Base-by-base conservation (phyloP, 1,139 yeast species). In the Suhomyces maxii region DNA sequence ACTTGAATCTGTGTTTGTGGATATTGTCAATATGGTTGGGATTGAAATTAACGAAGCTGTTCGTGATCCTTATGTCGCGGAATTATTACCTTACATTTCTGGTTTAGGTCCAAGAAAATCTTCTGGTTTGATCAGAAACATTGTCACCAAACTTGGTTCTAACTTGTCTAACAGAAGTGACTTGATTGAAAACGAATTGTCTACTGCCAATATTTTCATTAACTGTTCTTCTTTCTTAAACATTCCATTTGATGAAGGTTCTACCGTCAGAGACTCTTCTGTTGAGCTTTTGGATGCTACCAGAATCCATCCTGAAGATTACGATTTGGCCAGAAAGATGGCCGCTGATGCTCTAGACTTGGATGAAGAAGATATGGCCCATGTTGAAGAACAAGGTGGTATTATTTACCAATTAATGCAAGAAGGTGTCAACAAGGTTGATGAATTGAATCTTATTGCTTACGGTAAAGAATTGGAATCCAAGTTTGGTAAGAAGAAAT, bases 91-190 rank as follows among this genome's bases (percentile, higher is more conserved):
- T 35, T 95, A 79, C 62, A 80, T 93, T 46, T 82, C 95, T 13
- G 99, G 99, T 32, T 76, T 93, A 49, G 99, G 99, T 40, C 96
- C 96, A 39, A 85, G 99, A 71, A 93, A 93, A 64, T 95, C 98
- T 0, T 79, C 89, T 28, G 96, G 96, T 39, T 76, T 95, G 53
- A 66, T 91, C 40, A 89, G 91, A 64, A 88, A 89, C 37, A 83
- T 93, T 53, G 89, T 87, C 59, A 74, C 86, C 51, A 84, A 77
- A 62, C 59, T 75, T 40, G 96, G 85, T 32, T 88, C 82, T 42
- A 82, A 79, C 51, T 79, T 82, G 66, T 76, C 80, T 55, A 87
- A 81, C 68, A 76, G 95, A 54, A 77, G 83, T 46, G 91, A 91
- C 53, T 78, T 93, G 57, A 86, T 95, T 54, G 87, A 91, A 37